Base-by-base conservation (phyloP, 2,329 filamentous ascomycete genomes). In the Esteya vermicola region DNA sequence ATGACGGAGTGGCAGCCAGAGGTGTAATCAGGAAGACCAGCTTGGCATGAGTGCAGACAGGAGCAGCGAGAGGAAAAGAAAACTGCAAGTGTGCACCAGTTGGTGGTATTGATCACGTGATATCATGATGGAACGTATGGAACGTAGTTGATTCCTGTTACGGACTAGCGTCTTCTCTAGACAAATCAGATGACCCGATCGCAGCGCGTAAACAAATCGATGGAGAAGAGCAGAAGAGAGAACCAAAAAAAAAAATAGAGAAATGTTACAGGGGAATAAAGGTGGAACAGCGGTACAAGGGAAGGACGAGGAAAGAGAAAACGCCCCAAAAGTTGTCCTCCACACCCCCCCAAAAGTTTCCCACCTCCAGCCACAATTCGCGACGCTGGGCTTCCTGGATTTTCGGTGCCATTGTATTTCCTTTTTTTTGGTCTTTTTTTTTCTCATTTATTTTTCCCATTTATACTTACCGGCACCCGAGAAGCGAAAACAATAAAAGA, bases 121-220 rank as follows among this genome's bases (percentile, higher is more conserved):
- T 13, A 7, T 1, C 1, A 22, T 8, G 9, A 16, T 14, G 6
- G 13, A 33, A 6, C 19, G n/a, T 21, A 22, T 4, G n/a, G n/a
- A n/a, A n/a, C n/a, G n/a, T 1, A 28, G 31, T 41, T 33, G 34
- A 20, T 45, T 38, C 47, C 47, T 1, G 38, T 49, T 44, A n/a
- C 0, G 43, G 50, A 23, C 43, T 53, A 53, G 51, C 44, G 43
- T 25, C 5, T 7, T 18, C 33, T 6, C n/a, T 31, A 23, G 37
- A 36, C 45, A 47, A 48, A 47, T 47, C 42, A 47, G 40, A 37
- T 40, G 38, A n/a, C 18, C 9, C 31, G 31, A n/a, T n/a, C 36
- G 18, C 39, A 42, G 43, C 43, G 45, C 45, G 48, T 50, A 50
- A 50, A 50, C 48, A 50, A 48, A 46, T 44, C 35, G 42, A 40